phyloP scores from a whole-genome alignment of 805 yeast genomes.

The Kluyveromyces siamensis region DNA sequence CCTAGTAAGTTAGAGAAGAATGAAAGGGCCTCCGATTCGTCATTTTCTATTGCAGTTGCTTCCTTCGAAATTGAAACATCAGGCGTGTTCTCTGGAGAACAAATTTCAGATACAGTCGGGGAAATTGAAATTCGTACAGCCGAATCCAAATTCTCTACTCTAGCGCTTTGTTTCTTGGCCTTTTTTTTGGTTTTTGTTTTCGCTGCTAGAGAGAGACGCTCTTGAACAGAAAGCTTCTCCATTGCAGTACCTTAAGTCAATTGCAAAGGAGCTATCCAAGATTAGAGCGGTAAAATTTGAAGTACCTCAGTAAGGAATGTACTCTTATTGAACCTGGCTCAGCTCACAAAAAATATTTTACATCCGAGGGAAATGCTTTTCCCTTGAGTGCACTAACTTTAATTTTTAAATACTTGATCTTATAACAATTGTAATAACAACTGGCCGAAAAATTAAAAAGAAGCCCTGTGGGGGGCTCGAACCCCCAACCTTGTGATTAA shows the following conservation, averaged over 20 bases:
- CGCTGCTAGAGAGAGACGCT: slow-evolving; percentile 78
- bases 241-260: background rate
- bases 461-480: slow-evolving; percentile 19
- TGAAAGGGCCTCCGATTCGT: background rate
- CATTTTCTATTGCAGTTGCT: background rate
- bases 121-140: background rate
- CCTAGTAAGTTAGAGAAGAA: background rate
- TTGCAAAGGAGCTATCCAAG: background rate
- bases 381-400: too few relatives aligned
- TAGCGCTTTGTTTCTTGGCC: slow-evolving; percentile 18
- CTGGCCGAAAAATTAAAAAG: slow-evolving; percentile 3
- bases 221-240: slow-evolving; percentile 71
- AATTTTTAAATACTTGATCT: too few relatives aligned
- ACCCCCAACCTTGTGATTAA: slow-evolving; percentile 15
- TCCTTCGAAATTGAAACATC: background rate
- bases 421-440: background rate
- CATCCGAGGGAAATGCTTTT: too few relatives aligned
- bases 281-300: too few relatives aligned
- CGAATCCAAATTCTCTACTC: slow-evolving; percentile 3
- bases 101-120: background rate
- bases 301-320: background rate
- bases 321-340: too few relatives aligned
- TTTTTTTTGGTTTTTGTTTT: slow-evolving; percentile 30
- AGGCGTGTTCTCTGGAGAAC: background rate
- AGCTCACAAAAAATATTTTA: too few relatives aligned